Conservation (phyloP, 768 basidiomycete genomes). For the Hydnomerulius pinastri region DNA sequence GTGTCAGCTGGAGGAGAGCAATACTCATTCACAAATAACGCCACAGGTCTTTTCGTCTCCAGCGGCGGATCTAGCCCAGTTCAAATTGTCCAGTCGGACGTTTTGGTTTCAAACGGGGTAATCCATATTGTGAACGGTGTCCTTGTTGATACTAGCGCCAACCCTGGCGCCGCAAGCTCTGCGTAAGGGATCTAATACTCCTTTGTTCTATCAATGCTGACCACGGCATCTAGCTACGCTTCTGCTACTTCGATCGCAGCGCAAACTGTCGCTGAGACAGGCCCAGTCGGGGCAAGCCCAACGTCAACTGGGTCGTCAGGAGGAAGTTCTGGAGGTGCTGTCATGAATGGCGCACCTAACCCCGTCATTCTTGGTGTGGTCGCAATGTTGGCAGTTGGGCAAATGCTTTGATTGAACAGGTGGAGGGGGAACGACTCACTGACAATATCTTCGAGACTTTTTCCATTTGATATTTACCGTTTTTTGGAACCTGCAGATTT, state of each 20-base stretch:
- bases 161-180: conserved; percentile 48
- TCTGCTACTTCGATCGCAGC: conserved; percentile 53
- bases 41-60: conserved; percentile 57
- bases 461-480: too few relatives aligned
- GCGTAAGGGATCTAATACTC: conserved; percentile 45
- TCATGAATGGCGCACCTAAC: neutral
- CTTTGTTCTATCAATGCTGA: neutral
- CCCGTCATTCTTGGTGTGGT: conserved; percentile 8
- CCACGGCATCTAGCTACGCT: conserved; percentile 25
- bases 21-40: conserved; percentile 53
- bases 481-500: neutral
- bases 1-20: conserved; percentile 61
- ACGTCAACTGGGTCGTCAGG: neutral
- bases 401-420: conserved; percentile 12
- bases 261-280: conserved; percentile 40
- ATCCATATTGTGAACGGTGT: conserved; percentile 62
- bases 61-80: conserved; percentile 46
- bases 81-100: conserved; percentile 56
- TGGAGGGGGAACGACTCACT: too few relatives aligned
- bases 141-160: conserved; percentile 44
- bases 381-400: conserved; percentile 5
- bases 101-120: conserved; percentile 68
- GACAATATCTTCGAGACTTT: too few relatives aligned
- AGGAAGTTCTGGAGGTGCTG: neutral
- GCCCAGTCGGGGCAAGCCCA: conserved; percentile 37